Evolutionary conservation across 352 stramenopile genomes (phyloP), one percentile per base, ranked within the genome.

Genomic region (Globisporangium rhizosaccharum): DNA sequence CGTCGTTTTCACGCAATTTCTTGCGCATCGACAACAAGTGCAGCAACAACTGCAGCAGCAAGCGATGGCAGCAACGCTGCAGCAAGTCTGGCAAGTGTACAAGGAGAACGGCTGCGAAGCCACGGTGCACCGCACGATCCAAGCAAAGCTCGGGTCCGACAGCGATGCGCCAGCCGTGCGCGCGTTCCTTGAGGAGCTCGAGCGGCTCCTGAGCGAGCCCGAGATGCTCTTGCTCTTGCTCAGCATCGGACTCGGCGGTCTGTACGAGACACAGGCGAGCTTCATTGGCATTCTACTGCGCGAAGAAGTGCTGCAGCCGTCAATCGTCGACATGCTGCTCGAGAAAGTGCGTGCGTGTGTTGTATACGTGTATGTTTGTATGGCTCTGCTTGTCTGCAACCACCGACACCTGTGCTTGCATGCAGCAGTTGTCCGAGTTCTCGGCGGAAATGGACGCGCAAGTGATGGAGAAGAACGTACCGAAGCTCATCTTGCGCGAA

Each of bases 401-500:
- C 12, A 20, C 14, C 14, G 14, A 46, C 41, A 20, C 23, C 11
- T 53, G 36, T 28, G 20, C 12, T 23, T 45, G 50, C 23, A 42
- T 26, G 26, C 18, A 73, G 68, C 18, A 75, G 68, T 53, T 84
- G 23, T 75, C 73, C 56, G 77, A 86, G 47, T 68, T 71, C 52
- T 74, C 77, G 14, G 53, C 56, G 9, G 63, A 76, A 36, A 59
- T 75, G 48, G 73, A 82, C 17, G 59, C 52, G 17, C 58, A 66
- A 20, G 45, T 71, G 37, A 70, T 85, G 60, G 71, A 84, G 44
- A 72, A 68, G 52, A 82, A 76, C 55, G 58, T 88, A 9, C 76
- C 75, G 2, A 82, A 79, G 61, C 73, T 88, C 56, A 82, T 88
- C 39, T 59, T 88, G 48, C 73, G 74, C n/a, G 75, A 88, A 57